Base-by-base conservation (phyloP, 2,329 filamentous ascomycete species). In the Aureobasidium sp. region DNA sequence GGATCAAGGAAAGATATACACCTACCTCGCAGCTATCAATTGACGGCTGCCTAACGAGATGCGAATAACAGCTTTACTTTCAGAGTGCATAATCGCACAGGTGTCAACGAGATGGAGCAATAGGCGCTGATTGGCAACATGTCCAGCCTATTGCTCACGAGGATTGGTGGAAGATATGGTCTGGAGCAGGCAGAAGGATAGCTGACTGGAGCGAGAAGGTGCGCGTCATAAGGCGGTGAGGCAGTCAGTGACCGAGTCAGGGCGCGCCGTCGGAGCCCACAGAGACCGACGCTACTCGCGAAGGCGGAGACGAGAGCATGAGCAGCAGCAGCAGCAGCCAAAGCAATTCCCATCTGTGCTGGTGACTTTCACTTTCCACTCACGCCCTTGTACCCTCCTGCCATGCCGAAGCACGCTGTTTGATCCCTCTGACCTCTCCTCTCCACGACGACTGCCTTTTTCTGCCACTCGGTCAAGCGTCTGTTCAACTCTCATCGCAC, bases 381-480 rank as follows among this genome's bases (percentile, higher is more conserved):
- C 9, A 34, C 39, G 6, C n/a, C 11, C 41, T 20, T 14, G 14
- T 6, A 20, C 27, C 8, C 36, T 44, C 8, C 29, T 47, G 42
- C 41, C 44, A 59, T 59, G 56, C 44, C 56, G 56, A 59, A 49
- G 42, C 56, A 41, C 56, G 56, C 56, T 41, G 44, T 59, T 17
- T 49, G 44, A 49, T 25, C n/a, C 2, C 25, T 41, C 15, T 36
- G 29, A 44, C 34, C 17, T n/a, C 41, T 8, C 34, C 17, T n/a
- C 41, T 8, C 56, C 12, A 25, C 42, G 34, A 59, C 42, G 31
- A 59, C 56, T 15, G 44, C 56, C 44, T 41, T 56, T 56, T 56
- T 56, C 56, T 59, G 56, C 56, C 56, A 29, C 31, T 41, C 17
- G 17, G 20, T 41, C 47, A 34, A 29, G 12, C n/a, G 25, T 44